These are phyloP conservation scores for Claviceps digitariae DNA, from an alignment of 2,329 filamentous ascomycete genomes.

Conservation along the genomic window DNA sequence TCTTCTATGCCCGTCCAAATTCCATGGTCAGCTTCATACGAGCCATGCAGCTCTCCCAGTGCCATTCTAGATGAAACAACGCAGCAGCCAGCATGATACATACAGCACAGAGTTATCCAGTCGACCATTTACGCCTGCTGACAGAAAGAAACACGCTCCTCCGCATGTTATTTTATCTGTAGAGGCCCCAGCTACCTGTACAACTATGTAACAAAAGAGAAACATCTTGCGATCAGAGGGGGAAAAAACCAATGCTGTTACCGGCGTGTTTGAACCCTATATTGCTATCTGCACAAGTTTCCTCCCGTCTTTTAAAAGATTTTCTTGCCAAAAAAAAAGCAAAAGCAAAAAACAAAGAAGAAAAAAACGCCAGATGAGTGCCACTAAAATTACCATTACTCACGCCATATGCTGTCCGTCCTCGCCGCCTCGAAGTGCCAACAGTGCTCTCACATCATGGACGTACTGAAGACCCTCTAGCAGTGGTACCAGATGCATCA, in stretches of 20 bases:
- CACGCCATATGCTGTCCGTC: conserved; percentile 46
- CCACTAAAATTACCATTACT: conserved; percentile 4
- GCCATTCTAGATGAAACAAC: neutral
- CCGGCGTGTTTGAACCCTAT: neutral
- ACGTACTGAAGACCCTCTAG: conserved; percentile 93
- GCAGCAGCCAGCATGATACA: too few species aligned
- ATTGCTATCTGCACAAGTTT: neutral
- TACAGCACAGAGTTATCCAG: neutral
- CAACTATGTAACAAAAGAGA: neutral
- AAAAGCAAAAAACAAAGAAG: neutral
- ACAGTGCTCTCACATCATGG: conserved; percentile 81
- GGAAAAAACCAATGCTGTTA: neutral
- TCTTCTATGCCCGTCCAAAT: neutral
- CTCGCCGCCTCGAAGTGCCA: conserved; percentile 81
- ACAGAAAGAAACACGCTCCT: neutral
- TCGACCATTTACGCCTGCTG: neutral
- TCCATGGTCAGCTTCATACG: neutral
- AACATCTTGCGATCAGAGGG: neutral
- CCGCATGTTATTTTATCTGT: neutral
- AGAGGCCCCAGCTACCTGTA: neutral
- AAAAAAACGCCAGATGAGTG: conserved; percentile 5
- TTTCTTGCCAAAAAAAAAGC: neutral
- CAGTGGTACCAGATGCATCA: conserved; percentile 83
- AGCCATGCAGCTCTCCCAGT: neutral
- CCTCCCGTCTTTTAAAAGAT: neutral